These are phyloP conservation scores for Neofusicoccum umdonicola DNA, from an alignment of 2,329 filamentous ascomycete genomes.

Conservation along the genomic window DNA sequence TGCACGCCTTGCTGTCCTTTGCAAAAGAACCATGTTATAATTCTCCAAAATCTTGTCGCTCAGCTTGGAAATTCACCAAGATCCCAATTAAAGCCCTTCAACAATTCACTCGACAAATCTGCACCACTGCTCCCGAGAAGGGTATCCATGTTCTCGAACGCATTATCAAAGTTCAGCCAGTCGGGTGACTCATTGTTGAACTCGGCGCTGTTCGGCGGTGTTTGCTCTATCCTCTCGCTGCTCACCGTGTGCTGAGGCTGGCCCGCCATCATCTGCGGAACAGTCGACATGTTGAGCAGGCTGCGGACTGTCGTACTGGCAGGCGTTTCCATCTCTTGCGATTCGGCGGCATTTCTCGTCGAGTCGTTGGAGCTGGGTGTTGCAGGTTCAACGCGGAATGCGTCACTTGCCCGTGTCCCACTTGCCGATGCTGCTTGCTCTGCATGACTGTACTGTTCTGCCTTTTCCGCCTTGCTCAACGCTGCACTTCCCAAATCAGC, in stretches of 20 bases:
- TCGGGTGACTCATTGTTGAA: conserved; percentile 36
- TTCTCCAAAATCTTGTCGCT: not conserved
- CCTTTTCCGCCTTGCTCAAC: conserved; percentile 33
- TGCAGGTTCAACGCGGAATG: not conserved
- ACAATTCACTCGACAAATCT: conserved; percentile 36
- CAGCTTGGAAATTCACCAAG: not conserved
- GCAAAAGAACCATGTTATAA: too few relatives aligned
- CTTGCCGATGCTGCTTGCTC: not conserved
- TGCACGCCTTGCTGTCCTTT: too few relatives aligned
- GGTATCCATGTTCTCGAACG: conserved; percentile 41
- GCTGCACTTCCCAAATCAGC: conserved; percentile 41
- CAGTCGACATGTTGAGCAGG: conserved; percentile 2
- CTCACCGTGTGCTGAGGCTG: conserved; percentile 34
- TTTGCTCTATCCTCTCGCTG: conserved; percentile 33
- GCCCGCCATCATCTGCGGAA: conserved; percentile 5
- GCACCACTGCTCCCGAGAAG: conserved; percentile 32
- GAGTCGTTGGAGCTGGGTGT: not conserved
- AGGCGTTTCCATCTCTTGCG: not conserved
- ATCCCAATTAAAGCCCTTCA: conserved; percentile 37
- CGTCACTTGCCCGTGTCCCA: conserved; percentile 2
- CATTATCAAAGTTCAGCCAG: conserved; percentile 40
- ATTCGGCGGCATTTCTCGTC: not conserved
- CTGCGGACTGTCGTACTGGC: not conserved
- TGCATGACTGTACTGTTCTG: conserved; percentile 22
- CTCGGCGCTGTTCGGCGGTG: not conserved